A percentile compares a stretch with the other conserved stretches of the same genome.
Conservation (phyloP, 805 yeast genomes). For the Yarrowia divulgata region DNA sequence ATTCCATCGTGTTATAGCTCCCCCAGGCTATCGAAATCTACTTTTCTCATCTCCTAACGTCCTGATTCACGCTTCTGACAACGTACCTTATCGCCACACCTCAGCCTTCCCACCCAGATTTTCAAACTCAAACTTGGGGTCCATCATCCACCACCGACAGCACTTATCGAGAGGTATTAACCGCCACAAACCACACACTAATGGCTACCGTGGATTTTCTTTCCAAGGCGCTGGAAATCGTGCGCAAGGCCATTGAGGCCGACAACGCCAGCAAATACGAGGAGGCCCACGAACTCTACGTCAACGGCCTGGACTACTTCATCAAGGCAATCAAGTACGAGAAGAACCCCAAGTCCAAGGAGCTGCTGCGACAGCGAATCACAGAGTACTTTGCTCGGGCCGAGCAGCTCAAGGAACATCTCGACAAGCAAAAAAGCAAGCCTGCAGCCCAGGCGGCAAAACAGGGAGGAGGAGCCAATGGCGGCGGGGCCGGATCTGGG, state of each 20-base stretch:
- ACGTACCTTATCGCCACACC: slow-evolving; percentile 33
- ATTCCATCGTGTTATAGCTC: too few relatives aligned
- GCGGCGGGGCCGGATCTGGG: slow-evolving; percentile 58
- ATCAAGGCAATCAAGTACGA: slow-evolving; percentile 96
- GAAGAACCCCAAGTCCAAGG: slow-evolving; percentile 88
- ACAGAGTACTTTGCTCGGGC: slow-evolving; percentile 92
- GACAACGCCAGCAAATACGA: slow-evolving; percentile 89
- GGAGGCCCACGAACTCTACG: slow-evolving; percentile 92
- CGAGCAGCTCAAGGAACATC: slow-evolving; percentile 88
- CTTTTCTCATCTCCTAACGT: neutral
- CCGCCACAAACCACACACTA: slow-evolving; percentile 25
- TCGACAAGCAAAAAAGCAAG: slow-evolving; percentile 65
- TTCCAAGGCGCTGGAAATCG: slow-evolving; percentile 92
- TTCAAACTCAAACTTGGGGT: slow-evolving; percentile 28
- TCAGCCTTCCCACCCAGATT: slow-evolving; percentile 22
- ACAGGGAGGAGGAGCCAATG: slow-evolving; percentile 59
- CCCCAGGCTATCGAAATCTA: neutral
- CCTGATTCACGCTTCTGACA: neutral
- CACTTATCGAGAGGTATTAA: slow-evolving; percentile 22
- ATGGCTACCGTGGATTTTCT: slow-evolving; percentile 67
- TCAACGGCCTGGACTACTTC: slow-evolving; percentile 90
- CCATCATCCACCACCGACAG: slow-evolving; percentile 17
- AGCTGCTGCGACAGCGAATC: slow-evolving; percentile 83
- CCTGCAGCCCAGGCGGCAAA: slow-evolving; percentile 60
- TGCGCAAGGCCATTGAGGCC: slow-evolving; percentile 93